phyloP scores from a whole-genome alignment of 306 rosid species.

The Rosa lucieae region DNA sequence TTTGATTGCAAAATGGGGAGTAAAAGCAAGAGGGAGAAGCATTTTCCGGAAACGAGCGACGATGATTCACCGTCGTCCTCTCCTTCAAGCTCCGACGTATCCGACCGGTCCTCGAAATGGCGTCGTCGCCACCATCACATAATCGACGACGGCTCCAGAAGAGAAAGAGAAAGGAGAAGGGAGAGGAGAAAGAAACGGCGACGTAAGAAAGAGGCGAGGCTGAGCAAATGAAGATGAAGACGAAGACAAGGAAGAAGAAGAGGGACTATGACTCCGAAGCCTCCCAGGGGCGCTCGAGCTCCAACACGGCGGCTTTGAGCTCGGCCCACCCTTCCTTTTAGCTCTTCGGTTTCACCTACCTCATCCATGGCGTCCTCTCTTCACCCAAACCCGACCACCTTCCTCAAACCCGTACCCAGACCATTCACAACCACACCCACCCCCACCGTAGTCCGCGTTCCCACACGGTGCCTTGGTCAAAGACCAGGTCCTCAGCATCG shows the following conservation, averaged over 20 bases:
- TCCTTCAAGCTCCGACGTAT: conserved; percentile 44
- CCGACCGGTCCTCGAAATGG: conserved; percentile 21
- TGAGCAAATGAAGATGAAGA: no score
- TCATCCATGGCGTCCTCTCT: conserved; percentile 60
- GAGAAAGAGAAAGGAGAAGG: no score
- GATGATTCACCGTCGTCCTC: conserved; percentile 38
- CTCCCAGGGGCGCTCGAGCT: no score
- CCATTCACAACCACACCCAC: background rate
- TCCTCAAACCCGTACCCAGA: conserved; percentile 35
- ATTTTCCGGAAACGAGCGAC: conserved; percentile 27
- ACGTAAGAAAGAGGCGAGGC: no score
- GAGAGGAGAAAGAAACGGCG: no score
- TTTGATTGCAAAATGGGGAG: conserved; percentile 40
- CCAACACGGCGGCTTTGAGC: no score
- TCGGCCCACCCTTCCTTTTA: no score
- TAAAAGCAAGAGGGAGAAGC: conserved; percentile 45
- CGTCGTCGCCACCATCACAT: no score
- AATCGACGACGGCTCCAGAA: no score
- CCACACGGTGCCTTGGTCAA: conserved; percentile 61
- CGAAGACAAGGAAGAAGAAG: no score
- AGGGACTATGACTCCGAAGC: no score
- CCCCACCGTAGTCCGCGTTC: conserved; percentile 23
- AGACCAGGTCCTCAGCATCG: conserved; percentile 82
- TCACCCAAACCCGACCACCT: conserved; percentile 34
- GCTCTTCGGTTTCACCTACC: no score